A percentile compares a stretch with the other conserved stretches of the same genome.
phyloP scores from a whole-genome alignment of 2,329 filamentous ascomycete species.

The Pseudomassariella vexata region DNA sequence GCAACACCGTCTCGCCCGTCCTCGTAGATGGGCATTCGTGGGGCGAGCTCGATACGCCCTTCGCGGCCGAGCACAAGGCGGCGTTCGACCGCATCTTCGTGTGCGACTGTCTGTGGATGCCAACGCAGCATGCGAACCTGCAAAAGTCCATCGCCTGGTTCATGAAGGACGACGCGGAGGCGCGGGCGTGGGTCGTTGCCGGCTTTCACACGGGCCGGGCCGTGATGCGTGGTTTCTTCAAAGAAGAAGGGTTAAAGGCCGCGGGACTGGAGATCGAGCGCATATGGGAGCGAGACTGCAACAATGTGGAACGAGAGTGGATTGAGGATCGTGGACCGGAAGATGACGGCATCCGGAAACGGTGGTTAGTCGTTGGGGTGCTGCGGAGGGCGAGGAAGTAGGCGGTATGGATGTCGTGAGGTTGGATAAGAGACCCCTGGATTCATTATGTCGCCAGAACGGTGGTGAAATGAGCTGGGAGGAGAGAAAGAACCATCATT shows the following conservation, averaged over 20 bases:
- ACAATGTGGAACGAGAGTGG: conserved; percentile 59
- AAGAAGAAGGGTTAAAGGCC: conserved; percentile 34
- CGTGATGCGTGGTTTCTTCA: conserved; percentile 63
- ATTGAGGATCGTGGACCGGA: conserved; percentile 53
- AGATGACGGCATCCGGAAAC: conserved; percentile 57
- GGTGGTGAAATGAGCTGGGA: no score
- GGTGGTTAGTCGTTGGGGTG: conserved; percentile 61
- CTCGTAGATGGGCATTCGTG: conserved; percentile 57
- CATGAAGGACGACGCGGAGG: conserved; percentile 32
- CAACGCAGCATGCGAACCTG: conserved; percentile 63
- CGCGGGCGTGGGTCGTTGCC: conserved; percentile 59
- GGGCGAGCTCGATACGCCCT: conserved; percentile 44
- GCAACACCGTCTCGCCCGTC: conserved; percentile 21
- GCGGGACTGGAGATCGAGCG: conserved; percentile 54
- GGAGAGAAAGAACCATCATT: no score
- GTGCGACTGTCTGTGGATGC: conserved; percentile 73
- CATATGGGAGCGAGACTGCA: conserved; percentile 65
- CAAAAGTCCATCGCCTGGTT: conserved; percentile 58
- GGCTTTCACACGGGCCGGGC: conserved; percentile 67
- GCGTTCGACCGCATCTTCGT: conserved; percentile 60
- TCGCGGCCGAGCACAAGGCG: conserved; percentile 20
- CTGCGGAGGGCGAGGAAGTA: conserved; percentile 42
- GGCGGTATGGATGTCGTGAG: no score
- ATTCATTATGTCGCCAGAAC: no score
- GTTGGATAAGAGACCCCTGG: no score